Evolutionary conservation across 345 rosid genomes (phyloP).

Genomic region (Brassica napus): Da-Ae NC_063450.1:27135501-27136000

Average conservation of each 20-base stretch:
- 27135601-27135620: background rate
- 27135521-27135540: background rate
- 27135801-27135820: background rate
- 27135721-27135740: background rate
- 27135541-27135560: background rate
- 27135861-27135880: background rate
- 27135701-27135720: background rate
- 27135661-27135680: background rate
- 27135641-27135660: background rate
- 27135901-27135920: slow-evolving; percentile 31
- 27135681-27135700: background rate
- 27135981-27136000: background rate
- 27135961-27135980: background rate
- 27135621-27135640: background rate
- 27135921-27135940: background rate
- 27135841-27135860: slow-evolving; percentile 22
- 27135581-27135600: background rate
- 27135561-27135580: background rate
- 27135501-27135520: background rate
- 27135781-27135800: background rate
- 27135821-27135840: slow-evolving; percentile 33
- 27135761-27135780: slow-evolving; percentile 13
- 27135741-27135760: background rate
- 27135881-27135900: slow-evolving; percentile 4
- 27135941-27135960: background rate